Percentiles rank a stretch among this genome's conserved stretches.
Conservation (phyloP, 2,329 filamentous ascomycete genomes). For the Pseudogymnoascus sp. region DNA sequence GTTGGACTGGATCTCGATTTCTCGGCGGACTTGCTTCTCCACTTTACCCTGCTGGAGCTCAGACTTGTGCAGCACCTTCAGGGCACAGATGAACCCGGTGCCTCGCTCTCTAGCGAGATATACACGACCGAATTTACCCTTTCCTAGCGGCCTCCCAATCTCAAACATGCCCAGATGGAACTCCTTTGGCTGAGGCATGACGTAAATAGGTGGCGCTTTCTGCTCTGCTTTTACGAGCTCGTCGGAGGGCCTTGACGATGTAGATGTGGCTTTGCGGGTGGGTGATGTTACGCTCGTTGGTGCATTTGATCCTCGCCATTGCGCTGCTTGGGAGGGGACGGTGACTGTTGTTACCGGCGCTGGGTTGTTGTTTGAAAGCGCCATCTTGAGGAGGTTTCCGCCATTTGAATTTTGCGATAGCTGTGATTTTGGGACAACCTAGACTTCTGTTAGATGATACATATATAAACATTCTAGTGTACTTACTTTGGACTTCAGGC, state of each 20-base stretch:
- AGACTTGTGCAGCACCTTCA: slow-evolving; percentile 68
- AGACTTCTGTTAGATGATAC: slow-evolving; percentile 33
- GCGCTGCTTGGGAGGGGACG: slow-evolving; percentile 58
- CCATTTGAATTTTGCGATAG: slow-evolving; percentile 51
- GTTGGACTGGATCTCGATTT: slow-evolving; percentile 70
- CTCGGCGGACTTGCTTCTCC: slow-evolving; percentile 65
- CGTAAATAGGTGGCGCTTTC: slow-evolving; percentile 45
- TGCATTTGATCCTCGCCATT: slow-evolving; percentile 40
- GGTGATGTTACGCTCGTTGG: slow-evolving; percentile 42
- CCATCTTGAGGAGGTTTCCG: slow-evolving; percentile 79
- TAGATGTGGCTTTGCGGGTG: slow-evolving; percentile 42
- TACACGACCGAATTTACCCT: slow-evolving; percentile 68
- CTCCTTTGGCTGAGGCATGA: slow-evolving; percentile 55
- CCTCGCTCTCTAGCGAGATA: slow-evolving; percentile 64
- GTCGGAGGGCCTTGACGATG: slow-evolving; percentile 36
- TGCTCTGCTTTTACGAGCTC: slow-evolving; percentile 46
- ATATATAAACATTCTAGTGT: slow-evolving; percentile 23
- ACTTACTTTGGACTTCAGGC: slow-evolving; percentile 71
- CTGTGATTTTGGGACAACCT: slow-evolving; percentile 35
- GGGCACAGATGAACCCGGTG: slow-evolving; percentile 62
- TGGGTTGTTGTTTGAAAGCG: slow-evolving; percentile 70
- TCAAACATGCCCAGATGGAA: slow-evolving; percentile 73
- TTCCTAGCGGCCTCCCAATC: slow-evolving; percentile 65
- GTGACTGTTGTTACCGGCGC: slow-evolving; percentile 60
- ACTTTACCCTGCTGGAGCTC: slow-evolving; percentile 61